A percentile compares a stretch with the other conserved stretches of the same genome.
Evolutionary conservation across 78 protist genomes (phyloP).

Genomic region (Dictyostelium purpureum): DNA sequence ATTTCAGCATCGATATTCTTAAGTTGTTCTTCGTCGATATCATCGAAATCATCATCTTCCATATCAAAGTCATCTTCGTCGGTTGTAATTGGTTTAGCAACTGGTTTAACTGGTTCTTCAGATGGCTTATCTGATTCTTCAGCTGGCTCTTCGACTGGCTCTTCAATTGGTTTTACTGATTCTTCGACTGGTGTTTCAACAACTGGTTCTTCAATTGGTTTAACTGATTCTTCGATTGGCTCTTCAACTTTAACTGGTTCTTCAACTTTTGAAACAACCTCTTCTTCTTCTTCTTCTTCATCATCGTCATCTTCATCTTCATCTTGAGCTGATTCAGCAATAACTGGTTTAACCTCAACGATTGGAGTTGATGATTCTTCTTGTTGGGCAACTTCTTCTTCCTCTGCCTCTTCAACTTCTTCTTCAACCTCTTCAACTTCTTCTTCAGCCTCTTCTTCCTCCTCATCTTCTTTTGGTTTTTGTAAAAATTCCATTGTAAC

Average conservation of each 20-base stretch:
- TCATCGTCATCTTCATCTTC: not conserved
- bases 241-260: not conserved
- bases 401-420: slow-evolving; percentile 34
- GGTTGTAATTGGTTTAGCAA: not conserved
- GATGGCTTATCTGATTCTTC: too few species aligned
- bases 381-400: not conserved
- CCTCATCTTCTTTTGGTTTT: slow-evolving; percentile 17
- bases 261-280: not conserved
- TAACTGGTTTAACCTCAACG: not conserved
- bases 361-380: not conserved
- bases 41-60: slow-evolving; percentile 21
- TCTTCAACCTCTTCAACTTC: slow-evolving; percentile 12
- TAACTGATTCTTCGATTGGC: not conserved
- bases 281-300: not conserved
- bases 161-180: not conserved
- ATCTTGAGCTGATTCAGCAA: not conserved
- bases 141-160: not conserved
- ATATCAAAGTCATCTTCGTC: not conserved
- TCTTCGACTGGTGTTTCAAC: not conserved
- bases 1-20: slow-evolving; percentile 23
- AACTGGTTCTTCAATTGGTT: not conserved
- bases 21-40: slow-evolving; percentile 2
- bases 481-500: slow-evolving; percentile 45
- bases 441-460: slow-evolving; percentile 26
- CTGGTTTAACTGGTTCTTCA: too few species aligned